Base-by-base conservation (phyloP, 2,329 filamentous ascomycete species). In the Pyricularia grisea region DNA sequence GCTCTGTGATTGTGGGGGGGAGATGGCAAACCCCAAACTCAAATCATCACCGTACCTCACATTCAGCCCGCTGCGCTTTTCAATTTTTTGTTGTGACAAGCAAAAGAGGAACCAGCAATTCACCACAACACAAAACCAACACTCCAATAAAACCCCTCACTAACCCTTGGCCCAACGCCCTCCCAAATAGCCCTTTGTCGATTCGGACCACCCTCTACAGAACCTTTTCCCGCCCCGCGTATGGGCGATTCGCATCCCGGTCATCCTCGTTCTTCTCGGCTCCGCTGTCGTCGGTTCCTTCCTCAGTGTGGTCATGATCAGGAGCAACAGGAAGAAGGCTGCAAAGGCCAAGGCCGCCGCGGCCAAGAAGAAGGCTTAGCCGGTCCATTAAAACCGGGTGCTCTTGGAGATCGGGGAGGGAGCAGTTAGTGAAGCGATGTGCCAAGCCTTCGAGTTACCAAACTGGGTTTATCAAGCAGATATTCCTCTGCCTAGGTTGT, bases 221-320 rank as follows among this genome's bases (percentile, higher is more conserved):
- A 91, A 91, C 79, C 86, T 98, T 83, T 99, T 99, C 84, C 95
- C 93, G 71, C 94, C 94, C 65, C 94, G 95, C 79, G 94, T 97
- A 78, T 99, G 95, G 95, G 95, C 95, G 71, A 97, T 99, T 78
- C 94, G 95, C 79, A 95, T 99, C 77, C 95, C 95, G 74, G 94
- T 99, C 75, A 97, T 99, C 78, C 89, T 99, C 74, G 90, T 97
- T 72, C 89, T 99, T 65, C 85, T 99, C 73, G 94, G 91, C 72
- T 94, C 90, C 71, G 93, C 95, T 70, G 93, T 99, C 70, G 94
- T 99, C 71, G 95, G 95, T 72, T 96, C 93, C 71, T 99, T 99
- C 85, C 86, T 99, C 74, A 91, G 92, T 76, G 90, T 97, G 77
- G 94, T 99, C 77, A 99, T 99, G 95, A 98, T 99, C 82, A 89